phyloP scores from a whole-genome alignment of 768 basidiomycete species.

The Lactifluus hygrophoroides region DNA sequence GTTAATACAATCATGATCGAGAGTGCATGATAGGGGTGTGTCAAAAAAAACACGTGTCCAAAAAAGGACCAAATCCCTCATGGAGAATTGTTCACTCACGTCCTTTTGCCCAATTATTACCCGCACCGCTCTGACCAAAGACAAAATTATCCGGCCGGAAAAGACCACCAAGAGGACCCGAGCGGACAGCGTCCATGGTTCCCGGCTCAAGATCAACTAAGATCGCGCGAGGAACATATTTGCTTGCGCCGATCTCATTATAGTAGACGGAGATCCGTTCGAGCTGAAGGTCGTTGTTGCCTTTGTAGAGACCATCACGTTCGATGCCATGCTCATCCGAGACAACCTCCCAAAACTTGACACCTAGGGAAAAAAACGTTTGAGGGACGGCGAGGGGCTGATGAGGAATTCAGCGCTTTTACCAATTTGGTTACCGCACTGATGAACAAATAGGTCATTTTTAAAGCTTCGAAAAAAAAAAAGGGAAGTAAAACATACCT shows the following conservation, averaged over 20 bases:
- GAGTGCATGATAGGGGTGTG: conserved; percentile 18
- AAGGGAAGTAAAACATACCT: conserved; percentile 43
- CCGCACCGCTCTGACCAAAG: conserved; percentile 95
- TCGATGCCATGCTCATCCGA: conserved; percentile 98
- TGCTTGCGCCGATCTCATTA: conserved; percentile 90
- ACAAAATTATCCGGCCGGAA: conserved; percentile 99
- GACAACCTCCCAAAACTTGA: conserved; percentile 96
- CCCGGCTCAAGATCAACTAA: conserved; percentile 97
- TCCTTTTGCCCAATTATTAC: conserved; percentile 99
- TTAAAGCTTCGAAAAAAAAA: conserved; percentile 21
- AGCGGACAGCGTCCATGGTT: conserved; percentile 89
- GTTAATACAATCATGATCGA: conserved; percentile 18
- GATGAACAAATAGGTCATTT: conserved; percentile 24
- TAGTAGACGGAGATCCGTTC: conserved; percentile 98
- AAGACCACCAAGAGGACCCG: conserved; percentile 80
- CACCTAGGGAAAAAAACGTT: conserved; percentile 42
- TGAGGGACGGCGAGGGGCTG: background rate
- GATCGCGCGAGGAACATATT: conserved; percentile 98
- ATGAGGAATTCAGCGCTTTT: conserved; percentile 28
- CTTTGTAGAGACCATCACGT: conserved; percentile 88
- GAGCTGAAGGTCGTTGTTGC: conserved; percentile 89
- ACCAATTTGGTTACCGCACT: conserved; percentile 99
- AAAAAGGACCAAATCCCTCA: background rate
- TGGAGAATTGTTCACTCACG: conserved; percentile 47
- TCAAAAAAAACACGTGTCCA: conserved; percentile 7